Evolutionary conservation across 495 filamentous ascomycete species (phyloP), one percentile per base, ranked within the genome.

Genomic region (Acidomyces sp.): DNA sequence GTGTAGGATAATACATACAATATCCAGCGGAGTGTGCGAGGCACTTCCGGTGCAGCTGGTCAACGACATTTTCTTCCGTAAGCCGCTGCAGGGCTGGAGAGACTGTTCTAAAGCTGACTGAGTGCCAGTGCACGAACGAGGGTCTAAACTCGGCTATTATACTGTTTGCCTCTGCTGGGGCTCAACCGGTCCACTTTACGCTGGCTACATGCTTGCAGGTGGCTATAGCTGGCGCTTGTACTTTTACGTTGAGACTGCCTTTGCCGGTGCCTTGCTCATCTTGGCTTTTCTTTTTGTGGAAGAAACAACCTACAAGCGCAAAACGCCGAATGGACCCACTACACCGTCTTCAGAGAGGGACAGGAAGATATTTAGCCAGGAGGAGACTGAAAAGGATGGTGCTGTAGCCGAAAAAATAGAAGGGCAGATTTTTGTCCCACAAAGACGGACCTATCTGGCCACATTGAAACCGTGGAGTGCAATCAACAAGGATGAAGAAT

Each of bases 171-270:
- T 77, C 24, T 77, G 74, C 49, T 60, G 74, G 20, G 73, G 74
- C 9, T 58, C 70, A 0, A 73, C 71, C 11, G 72, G 73, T 3
- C 67, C 72, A 0, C 55, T 79, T 0, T 75, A 70, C 25, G 72
- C 74, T 3, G 70, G 74, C 0, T 79, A 77, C 56, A 77, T 79
- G 69, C 67, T 79, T 3, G 64, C 66, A 1, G 74, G 67, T 6
- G 75, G 73, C 1, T 70, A 75, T 48, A 70, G 69, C 0, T 79
- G 75, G 75, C 57, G 67, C 12, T 62, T 79, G 1, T 48, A 72
- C 61, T 79, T 79, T 60, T 79, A 77, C 53, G 75, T 79, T 19
- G 67, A 70, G 30, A 68, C 71, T 15, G 74, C 73, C 0, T 77
- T 79, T 41, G 71, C 66, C 6, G 64, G 55, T 10, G 62, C 63